These are phyloP conservation scores for Colletotrichum filicis DNA, from an alignment of 2,329 filamentous ascomycete species.

Conservation along the genomic window DNA sequence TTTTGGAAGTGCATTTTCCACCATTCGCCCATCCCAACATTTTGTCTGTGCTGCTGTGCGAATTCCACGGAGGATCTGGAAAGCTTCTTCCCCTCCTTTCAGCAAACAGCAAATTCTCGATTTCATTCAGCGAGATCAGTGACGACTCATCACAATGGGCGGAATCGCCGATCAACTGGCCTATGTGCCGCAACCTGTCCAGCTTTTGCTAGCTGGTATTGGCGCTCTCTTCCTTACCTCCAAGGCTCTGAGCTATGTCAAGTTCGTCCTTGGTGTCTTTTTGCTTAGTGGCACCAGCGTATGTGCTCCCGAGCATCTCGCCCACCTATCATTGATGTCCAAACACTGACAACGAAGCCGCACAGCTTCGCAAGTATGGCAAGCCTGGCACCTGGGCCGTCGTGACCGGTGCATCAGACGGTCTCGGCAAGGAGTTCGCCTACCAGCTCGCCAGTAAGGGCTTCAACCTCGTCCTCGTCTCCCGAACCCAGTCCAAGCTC, in stretches of 20 bases:
- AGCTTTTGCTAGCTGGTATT: slow-evolving; percentile 60
- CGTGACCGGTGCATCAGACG: slow-evolving; percentile 94
- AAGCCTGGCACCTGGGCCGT: slow-evolving; percentile 94
- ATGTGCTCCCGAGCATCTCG: slow-evolving; percentile 42
- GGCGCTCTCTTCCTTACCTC: slow-evolving; percentile 69
- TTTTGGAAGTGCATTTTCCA: slow-evolving; percentile 15
- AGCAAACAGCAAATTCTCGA: neutral
- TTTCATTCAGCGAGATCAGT: neutral
- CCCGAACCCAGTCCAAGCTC: slow-evolving; percentile 94
- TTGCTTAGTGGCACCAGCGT: slow-evolving; percentile 73
- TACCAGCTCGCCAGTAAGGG: slow-evolving; percentile 89
- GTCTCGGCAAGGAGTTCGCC: slow-evolving; percentile 96
- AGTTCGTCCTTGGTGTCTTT: slow-evolving; percentile 75
- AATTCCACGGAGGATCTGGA: neutral
- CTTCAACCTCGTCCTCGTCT: slow-evolving; percentile 95
- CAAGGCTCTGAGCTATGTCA: slow-evolving; percentile 68
- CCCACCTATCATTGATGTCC: neutral
- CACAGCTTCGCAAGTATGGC: slow-evolving; percentile 87
- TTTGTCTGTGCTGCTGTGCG: slow-evolving; percentile 24
- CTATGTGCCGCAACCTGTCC: slow-evolving; percentile 55
- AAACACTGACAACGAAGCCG: slow-evolving; percentile 35
- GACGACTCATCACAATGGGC: slow-evolving; percentile 14
- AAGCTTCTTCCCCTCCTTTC: neutral
- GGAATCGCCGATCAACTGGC: slow-evolving; percentile 46
- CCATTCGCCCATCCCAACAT: slow-evolving; percentile 31